Base-by-base conservation (phyloP, 2,329 filamentous ascomycete species). In the Teratosphaeria nubilosa region DNA sequence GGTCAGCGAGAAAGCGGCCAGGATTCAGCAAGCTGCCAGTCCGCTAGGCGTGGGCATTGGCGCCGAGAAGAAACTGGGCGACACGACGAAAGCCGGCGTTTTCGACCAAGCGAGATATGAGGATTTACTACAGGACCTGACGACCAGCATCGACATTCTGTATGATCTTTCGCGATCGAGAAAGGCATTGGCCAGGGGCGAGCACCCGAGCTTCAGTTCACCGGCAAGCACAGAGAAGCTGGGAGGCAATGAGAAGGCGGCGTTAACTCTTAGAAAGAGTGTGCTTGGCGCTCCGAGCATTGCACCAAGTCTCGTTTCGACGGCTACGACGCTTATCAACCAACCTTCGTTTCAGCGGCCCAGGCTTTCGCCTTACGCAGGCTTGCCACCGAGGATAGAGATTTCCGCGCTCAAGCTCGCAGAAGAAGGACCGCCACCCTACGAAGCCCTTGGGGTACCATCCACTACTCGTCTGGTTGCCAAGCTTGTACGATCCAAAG, bases 131-230 rank as follows among this genome's bases (percentile, higher is more conserved):
- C 81, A 82, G 62, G 87, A 91, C 66, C 76, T 91, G 62, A 91
- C 87, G 16, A 82, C 83, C 5, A 90, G 86, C 1, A 90, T 91
- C 69, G 88, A 91, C 72, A 90, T 86, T 0, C 78, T 92, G 1
- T 91, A 88, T 70, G 87, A 91, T 67, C 77, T 91, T 14, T 90
- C 87, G 0, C 77, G 85, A 54, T 86, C 86, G 14, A 78, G 87
- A 22, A 75, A 79, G 60, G 75, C 77, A n/a, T 62, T 74, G 13
- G 66, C 68, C 25, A 62, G 69, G 11, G 71, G 70, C 50, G 68
- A 72, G 51, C 71, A 73, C 61, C 71, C 72, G 2, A 67, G 61
- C 20, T 71, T 72, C 56, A 61, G 62, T 32, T 57, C 55, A 7
- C 24, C 51, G n/a, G 24, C 56, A 4, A 55, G 57, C 20, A 60